Evolutionary conservation across 2,329 filamentous ascomycete species (phyloP).

Genomic region (Bipolaris victoriae): DNA sequence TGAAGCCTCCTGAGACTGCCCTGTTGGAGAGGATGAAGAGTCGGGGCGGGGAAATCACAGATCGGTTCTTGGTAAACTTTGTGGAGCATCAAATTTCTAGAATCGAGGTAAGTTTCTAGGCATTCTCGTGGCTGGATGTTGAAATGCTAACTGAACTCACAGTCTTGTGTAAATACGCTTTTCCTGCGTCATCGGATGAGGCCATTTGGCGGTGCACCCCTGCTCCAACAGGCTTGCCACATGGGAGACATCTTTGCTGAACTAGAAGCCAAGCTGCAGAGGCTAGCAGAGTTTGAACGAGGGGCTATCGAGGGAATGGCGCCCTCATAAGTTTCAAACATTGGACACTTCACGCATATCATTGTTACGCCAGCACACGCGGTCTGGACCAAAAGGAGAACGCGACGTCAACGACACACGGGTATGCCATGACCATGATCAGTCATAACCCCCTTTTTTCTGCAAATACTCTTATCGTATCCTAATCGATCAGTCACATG

Average conservation of each 20-base stretch:
- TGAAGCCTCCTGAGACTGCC: slow-evolving; percentile 82
- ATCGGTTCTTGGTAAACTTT: slow-evolving; percentile 85
- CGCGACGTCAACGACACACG: not conserved
- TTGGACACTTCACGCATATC: not conserved
- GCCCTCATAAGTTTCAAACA: slow-evolving; percentile 23
- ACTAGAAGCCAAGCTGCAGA: slow-evolving; percentile 66
- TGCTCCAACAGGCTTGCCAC: slow-evolving; percentile 76
- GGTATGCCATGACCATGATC: not conserved
- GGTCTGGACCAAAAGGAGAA: not conserved
- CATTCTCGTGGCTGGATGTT: not conserved
- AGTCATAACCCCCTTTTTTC: not conserved
- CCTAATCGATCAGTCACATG: slow-evolving; percentile 3
- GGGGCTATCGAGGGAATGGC: slow-evolving; percentile 38
- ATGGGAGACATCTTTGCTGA: slow-evolving; percentile 74
- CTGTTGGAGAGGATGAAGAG: slow-evolving; percentile 76
- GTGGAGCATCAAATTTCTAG: slow-evolving; percentile 94
- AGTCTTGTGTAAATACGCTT: slow-evolving; percentile 84
- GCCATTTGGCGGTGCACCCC: slow-evolving; percentile 66
- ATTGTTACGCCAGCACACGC: not conserved
- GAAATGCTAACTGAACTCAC: slow-evolving; percentile 29
- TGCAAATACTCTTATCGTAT: not conserved
- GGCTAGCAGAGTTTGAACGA: slow-evolving; percentile 59
- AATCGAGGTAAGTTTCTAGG: slow-evolving; percentile 75
- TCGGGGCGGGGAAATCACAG: slow-evolving; percentile 82
- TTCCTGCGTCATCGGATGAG: slow-evolving; percentile 78